A percentile compares a stretch with the other conserved stretches of the same genome.
Evolutionary conservation across 257 asterid genomes (phyloP).

Genomic region (Solanum appendiculatum): DNA sequence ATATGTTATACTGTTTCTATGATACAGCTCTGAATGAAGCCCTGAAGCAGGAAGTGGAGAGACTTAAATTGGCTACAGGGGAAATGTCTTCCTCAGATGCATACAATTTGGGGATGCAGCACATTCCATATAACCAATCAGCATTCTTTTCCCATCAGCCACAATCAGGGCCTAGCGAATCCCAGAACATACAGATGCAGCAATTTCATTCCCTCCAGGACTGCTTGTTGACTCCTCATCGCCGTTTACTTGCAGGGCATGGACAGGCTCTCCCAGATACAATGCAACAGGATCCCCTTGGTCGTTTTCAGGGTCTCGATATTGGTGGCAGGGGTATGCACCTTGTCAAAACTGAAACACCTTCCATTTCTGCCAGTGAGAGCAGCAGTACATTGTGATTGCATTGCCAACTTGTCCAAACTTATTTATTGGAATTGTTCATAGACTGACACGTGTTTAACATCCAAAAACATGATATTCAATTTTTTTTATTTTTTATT

Average conservation of each 20-base stretch:
- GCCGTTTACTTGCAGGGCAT: slow-evolving; percentile 11
- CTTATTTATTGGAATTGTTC: slow-evolving; percentile 33
- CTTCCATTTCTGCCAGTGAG: slow-evolving; percentile 53
- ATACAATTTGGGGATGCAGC: slow-evolving; percentile 40
- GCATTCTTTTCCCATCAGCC: slow-evolving; percentile 35
- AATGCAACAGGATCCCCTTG: slow-evolving; percentile 37
- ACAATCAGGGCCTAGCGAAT: slow-evolving; percentile 23
- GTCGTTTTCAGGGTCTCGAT: slow-evolving; percentile 56
- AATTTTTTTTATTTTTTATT: not conserved
- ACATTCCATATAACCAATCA: slow-evolving; percentile 34
- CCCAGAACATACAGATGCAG: slow-evolving; percentile 38
- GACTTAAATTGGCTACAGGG: slow-evolving; percentile 59
- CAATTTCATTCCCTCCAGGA: slow-evolving; percentile 36
- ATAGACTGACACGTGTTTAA: slow-evolving; percentile 21
- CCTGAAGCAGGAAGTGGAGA: slow-evolving; percentile 59
- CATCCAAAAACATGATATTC: slow-evolving; percentile 5
- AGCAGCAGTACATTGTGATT: slow-evolving; percentile 53
- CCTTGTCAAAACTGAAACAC: slow-evolving; percentile 45
- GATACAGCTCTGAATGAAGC: slow-evolving; percentile 63
- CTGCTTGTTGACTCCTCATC: slow-evolving; percentile 29
- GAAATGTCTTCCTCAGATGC: slow-evolving; percentile 45
- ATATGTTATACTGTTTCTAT: not conserved
- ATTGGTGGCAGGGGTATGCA: slow-evolving; percentile 39
- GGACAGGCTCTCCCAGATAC: slow-evolving; percentile 15
- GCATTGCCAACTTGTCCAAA: not conserved